Conservation (phyloP, 805 yeast genomes). For the Zygoascus tannicola region DNA sequence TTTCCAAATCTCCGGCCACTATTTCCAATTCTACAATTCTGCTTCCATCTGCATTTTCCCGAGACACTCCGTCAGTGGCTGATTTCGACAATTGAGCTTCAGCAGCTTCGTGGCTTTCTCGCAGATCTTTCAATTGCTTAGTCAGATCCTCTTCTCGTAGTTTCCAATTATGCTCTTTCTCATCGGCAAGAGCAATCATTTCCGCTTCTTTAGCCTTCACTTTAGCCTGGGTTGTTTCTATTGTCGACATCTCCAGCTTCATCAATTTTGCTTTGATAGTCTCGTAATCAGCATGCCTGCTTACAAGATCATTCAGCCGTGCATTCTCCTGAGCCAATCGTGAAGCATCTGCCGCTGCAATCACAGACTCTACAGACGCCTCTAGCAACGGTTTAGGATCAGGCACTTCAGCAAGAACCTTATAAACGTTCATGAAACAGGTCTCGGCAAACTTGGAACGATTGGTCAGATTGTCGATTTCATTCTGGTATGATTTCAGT, state of each 20-base stretch:
- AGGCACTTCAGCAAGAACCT: slow-evolving; percentile 78
- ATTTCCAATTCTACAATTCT: slow-evolving; percentile 43
- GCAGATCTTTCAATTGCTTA: slow-evolving; percentile 45
- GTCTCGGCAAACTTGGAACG: slow-evolving; percentile 68
- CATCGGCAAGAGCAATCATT: slow-evolving; percentile 56
- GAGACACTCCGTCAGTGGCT: slow-evolving; percentile 13
- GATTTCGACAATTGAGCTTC: slow-evolving; percentile 36
- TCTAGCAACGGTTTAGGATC: slow-evolving; percentile 82
- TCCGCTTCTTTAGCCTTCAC: slow-evolving; percentile 68
- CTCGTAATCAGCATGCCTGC: slow-evolving; percentile 69
- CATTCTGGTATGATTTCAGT: slow-evolving; percentile 71
- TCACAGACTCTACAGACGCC: slow-evolving; percentile 55
- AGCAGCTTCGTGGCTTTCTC: slow-evolving; percentile 55
- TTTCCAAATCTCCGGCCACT: slow-evolving; percentile 65
- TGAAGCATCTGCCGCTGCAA: slow-evolving; percentile 44
- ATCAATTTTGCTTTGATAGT: slow-evolving; percentile 54
- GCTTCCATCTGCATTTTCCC: slow-evolving; percentile 1
- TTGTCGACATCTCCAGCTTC: slow-evolving; percentile 51
- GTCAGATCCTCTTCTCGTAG: slow-evolving; percentile 44
- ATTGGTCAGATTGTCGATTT: slow-evolving; percentile 72
- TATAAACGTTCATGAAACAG: slow-evolving; percentile 64
- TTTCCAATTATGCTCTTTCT: slow-evolving; percentile 61
- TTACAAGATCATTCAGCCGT: slow-evolving; percentile 41
- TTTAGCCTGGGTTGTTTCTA: slow-evolving; percentile 43
- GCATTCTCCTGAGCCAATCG: slow-evolving; percentile 42